Evolutionary conservation across 1,284 basidiomycete species (phyloP), one percentile per base, ranked within the genome.

Genomic region (Trametes sp.): DNA sequence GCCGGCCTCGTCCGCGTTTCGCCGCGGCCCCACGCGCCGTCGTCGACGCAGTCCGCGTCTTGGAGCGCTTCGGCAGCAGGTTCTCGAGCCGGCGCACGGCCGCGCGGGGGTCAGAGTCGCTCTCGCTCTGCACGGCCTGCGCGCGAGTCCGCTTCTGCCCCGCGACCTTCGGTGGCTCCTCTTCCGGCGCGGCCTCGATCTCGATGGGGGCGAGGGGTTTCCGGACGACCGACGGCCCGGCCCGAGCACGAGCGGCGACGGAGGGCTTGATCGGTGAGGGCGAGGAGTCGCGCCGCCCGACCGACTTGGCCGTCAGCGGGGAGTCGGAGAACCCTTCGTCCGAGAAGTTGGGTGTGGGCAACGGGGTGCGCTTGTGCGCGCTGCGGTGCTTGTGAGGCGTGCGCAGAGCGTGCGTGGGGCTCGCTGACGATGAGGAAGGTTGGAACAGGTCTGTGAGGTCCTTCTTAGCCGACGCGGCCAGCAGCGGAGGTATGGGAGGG

Each of bases 51-150:
- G 70, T 24, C 42, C 63, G 35, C 61, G 62, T 45, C 64, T 71
- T 51, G 8, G 61, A 62, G 19, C 71, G 66, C 28, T 69, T 70
- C 16, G 74, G 75, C 7, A 74, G 65, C 10, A 73, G 61, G 53
- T 70, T 68, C 62, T 75, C 73, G 16, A 73, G 66, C 33, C 63
- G 64, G 54, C 62, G 58, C 51, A 72, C 65, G 4, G 58, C 69
- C 28, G 59, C 64, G 50, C 63, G 59, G 2, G 74, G 73, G 45
- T 73, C 71, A n/a, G 69, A 70, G 11, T 62, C 63, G 41, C 55
- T 44, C 11, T 56, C 56, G 13, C 49, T 63, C 57, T 55, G 63
- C 23, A 57, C 62, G 2, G 42, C 66, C 54, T 62, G 59, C 9
- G 54, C 62, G 3, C 70, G 67, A n/a, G 65, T 63, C 16, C 70